phyloP scores from a whole-genome alignment of 805 yeast genomes.

The Wickerhamiella domercqiae region DNA sequence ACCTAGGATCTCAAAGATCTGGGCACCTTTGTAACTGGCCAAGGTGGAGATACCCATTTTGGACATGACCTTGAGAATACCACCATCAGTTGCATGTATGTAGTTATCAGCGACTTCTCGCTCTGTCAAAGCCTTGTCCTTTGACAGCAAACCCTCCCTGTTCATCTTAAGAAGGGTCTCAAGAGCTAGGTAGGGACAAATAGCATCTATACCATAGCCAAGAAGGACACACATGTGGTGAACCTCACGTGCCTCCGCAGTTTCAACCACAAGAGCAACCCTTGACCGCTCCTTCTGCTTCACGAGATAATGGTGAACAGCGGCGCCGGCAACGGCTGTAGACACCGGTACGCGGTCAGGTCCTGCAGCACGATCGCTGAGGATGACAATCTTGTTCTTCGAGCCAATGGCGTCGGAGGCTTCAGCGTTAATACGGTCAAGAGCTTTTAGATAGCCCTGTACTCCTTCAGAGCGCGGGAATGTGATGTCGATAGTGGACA shows the following conservation, averaged over 20 bases:
- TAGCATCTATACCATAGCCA: constrained; percentile 96
- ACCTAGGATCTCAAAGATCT: constrained; percentile 93
- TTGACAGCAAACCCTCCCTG: constrained; percentile 52
- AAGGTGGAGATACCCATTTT: constrained; percentile 98
- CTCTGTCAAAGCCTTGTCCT: constrained; percentile 35
- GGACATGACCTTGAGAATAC: constrained; percentile 92
- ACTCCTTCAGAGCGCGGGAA: constrained; percentile 72
- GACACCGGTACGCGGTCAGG: constrained; percentile 62
- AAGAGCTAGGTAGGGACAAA: constrained; percentile 85
- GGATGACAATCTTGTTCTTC: constrained; percentile 55
- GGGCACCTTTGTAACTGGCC: constrained; percentile 98
- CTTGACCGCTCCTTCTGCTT: constrained; percentile 91
- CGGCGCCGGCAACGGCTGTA: constrained; percentile 85
- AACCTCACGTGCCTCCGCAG: constrained; percentile 95
- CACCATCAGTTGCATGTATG: constrained; percentile 73
- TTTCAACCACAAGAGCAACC: constrained; percentile 80
- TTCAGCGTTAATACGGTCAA: constrained; percentile 74
- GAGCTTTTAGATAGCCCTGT: constrained; percentile 67
- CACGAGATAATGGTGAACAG: constrained; percentile 92
- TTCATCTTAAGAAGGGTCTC: constrained; percentile 79
- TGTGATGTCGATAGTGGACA: constrained; percentile 72
- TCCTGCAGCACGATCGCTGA: constrained; percentile 54
- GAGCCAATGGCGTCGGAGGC: constrained; percentile 75
- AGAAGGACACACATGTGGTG: constrained; percentile 89
- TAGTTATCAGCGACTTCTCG: constrained; percentile 58